phyloP scores from a whole-genome alignment of 371 early-diverging fungal species.

The Chytridium lagenaria region DNA sequence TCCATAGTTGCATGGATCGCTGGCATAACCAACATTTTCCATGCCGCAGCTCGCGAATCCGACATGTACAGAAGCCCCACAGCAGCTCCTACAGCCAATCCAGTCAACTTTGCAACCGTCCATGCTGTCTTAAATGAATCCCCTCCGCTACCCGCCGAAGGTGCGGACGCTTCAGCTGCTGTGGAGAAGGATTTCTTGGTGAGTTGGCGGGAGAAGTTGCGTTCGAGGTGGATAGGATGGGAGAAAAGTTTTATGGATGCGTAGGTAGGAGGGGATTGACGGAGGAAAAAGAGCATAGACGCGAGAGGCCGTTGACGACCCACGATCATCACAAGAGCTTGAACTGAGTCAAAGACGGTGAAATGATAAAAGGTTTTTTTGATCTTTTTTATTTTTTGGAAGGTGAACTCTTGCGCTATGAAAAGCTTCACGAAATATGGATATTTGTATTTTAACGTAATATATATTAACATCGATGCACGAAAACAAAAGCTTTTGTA shows the following conservation, averaged over 20 bases:
- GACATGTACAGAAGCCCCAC: slow-evolving; percentile 53
- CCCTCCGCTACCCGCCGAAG: neutral
- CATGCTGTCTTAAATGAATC: neutral
- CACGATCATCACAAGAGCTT: neutral
- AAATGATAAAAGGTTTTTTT: neutral
- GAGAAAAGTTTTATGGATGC: neutral
- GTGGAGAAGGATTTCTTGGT: too few species aligned
- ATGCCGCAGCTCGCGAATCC: slow-evolving; percentile 75
- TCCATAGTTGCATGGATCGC: slow-evolving; percentile 68
- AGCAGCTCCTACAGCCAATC: slow-evolving; percentile 44
- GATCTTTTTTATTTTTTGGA: neutral
- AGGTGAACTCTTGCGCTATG: neutral
- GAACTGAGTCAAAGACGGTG: neutral
- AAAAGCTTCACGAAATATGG: too few species aligned
- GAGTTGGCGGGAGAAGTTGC: too few species aligned
- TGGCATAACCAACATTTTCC: slow-evolving; percentile 67
- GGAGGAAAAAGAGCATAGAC: neutral
- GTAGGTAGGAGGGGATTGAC: neutral
- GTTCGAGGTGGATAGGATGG: neutral
- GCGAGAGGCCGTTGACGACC: neutral
- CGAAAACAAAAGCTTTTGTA: too few species aligned
- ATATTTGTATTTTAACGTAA: too few species aligned
- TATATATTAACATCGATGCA: too few species aligned
- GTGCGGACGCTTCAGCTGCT: too few species aligned
- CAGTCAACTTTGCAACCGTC: neutral